A percentile compares a stretch with the other conserved stretches of the same genome.
phyloP scores from a whole-genome alignment of 768 basidiomycete species.

The Boletus fagicola region DNA sequence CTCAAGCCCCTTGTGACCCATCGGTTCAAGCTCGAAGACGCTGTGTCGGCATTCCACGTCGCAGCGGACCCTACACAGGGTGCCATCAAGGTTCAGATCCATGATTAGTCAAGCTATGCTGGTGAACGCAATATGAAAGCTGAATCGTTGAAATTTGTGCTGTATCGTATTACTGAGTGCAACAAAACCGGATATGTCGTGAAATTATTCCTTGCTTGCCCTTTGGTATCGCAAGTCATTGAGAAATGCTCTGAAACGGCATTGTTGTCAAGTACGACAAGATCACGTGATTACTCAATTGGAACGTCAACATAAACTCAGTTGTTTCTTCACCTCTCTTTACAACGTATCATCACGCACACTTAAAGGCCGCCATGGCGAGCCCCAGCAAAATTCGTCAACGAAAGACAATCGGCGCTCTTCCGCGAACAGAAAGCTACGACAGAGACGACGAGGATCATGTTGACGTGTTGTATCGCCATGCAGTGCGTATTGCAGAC shows the following conservation, averaged over 20 bases:
- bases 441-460: conserved; percentile 52
- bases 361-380: conserved; percentile 27
- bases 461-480: conserved; percentile 47
- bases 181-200: not conserved
- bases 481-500: conserved; percentile 39
- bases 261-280: too few relatives aligned
- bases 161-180: not conserved
- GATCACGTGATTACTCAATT: conserved; percentile 25
- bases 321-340: not conserved
- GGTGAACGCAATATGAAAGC: not conserved
- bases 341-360: conserved; percentile 4
- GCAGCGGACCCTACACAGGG: conserved; percentile 66
- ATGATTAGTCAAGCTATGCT: conserved; percentile 36
- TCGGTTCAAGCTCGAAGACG: conserved; percentile 67
- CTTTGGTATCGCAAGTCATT: not conserved
- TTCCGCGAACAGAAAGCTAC: conserved; percentile 24
- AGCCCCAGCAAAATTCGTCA: conserved; percentile 34
- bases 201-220: not conserved
- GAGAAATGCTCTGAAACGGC: too few relatives aligned
- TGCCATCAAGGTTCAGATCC: conserved; percentile 68
- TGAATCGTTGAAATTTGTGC: too few relatives aligned
- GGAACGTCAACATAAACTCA: conserved; percentile 2
- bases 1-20: conserved; percentile 81
- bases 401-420: conserved; percentile 18
- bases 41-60: conserved; percentile 75